These are phyloP conservation scores for Vitis hybrid DNA, from an alignment of 177 flowering plant genomes.

Conservation along the genomic window DNA sequence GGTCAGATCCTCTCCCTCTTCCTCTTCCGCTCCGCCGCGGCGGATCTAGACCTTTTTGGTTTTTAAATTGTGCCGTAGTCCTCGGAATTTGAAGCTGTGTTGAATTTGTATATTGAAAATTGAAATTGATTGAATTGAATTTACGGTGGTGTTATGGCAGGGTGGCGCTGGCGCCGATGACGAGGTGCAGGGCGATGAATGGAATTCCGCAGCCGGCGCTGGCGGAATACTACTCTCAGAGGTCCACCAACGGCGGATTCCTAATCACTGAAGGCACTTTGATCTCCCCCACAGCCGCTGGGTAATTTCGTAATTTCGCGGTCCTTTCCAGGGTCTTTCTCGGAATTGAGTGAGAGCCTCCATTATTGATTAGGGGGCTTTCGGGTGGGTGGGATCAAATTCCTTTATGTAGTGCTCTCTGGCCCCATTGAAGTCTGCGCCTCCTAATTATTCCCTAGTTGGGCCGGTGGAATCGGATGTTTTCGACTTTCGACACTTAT, in stretches of 20 bases:
- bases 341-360: not conserved
- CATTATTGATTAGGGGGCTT: not conserved
- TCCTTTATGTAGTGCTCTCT: not conserved
- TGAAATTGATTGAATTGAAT: not conserved
- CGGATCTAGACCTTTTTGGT: not conserved
- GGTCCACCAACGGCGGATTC: conserved; percentile 80
- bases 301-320: conserved; percentile 45
- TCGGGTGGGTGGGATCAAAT: not conserved
- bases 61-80: not conserved
- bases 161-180: conserved; percentile 95
- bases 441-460: not conserved
- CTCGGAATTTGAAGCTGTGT: not conserved
- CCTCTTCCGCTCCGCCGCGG: not conserved
- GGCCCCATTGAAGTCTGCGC: not conserved
- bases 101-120: not conserved
- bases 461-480: too few relatives aligned
- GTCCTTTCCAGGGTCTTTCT: not conserved
- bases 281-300: conserved; percentile 64
- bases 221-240: conserved; percentile 72
- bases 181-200: conserved; percentile 81
- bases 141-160: conserved; percentile 28
- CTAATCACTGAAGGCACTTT: conserved; percentile 84
- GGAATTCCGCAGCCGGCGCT: conserved; percentile 61
- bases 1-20: conserved; percentile 32
- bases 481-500: too few relatives aligned